phyloP scores from a whole-genome alignment of 2,329 filamentous ascomycete species.

The Massarina eburnea region DNA sequence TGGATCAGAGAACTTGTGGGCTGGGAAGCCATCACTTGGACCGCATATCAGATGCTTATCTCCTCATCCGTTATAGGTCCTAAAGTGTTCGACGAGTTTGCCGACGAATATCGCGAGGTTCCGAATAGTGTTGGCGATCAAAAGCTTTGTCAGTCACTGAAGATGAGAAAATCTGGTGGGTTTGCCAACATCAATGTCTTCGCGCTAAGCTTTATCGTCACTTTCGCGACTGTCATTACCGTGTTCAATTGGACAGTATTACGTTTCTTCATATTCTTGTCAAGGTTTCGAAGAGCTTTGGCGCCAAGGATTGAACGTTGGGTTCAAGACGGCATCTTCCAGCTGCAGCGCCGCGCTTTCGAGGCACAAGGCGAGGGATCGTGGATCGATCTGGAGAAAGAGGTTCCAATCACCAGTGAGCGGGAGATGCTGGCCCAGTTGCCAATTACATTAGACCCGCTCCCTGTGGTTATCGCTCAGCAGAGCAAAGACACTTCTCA shows the following conservation, averaged over 20 bases:
- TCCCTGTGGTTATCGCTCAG: background rate
- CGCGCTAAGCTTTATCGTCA: constrained; percentile 18
- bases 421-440: constrained; percentile 9
- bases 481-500: background rate
- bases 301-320: constrained; percentile 25
- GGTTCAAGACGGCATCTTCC: constrained; percentile 30
- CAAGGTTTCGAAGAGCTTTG: constrained; percentile 14
- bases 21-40: constrained; percentile 21
- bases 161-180: constrained; percentile 20
- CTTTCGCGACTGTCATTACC: constrained; percentile 12
- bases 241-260: constrained; percentile 17
- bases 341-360: constrained; percentile 27
- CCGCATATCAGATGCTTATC: constrained; percentile 13
- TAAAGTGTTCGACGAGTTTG: background rate
- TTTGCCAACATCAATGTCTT: constrained; percentile 28
- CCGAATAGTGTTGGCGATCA: constrained; percentile 11
- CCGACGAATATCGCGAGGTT: background rate
- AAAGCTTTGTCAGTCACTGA: constrained; percentile 14
- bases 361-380: constrained; percentile 16
- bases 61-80: constrained; percentile 17
- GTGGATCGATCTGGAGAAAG: constrained; percentile 18
- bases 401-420: constrained; percentile 16
- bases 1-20: constrained; percentile 21
- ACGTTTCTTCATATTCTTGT: constrained; percentile 19
- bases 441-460: constrained; percentile 5